Percentiles rank a stretch among this genome's conserved stretches.
These are phyloP conservation scores for Babesia gibsoni DNA, from an alignment of 169 alveolate genomes.

Conservation along the genomic window DNA sequence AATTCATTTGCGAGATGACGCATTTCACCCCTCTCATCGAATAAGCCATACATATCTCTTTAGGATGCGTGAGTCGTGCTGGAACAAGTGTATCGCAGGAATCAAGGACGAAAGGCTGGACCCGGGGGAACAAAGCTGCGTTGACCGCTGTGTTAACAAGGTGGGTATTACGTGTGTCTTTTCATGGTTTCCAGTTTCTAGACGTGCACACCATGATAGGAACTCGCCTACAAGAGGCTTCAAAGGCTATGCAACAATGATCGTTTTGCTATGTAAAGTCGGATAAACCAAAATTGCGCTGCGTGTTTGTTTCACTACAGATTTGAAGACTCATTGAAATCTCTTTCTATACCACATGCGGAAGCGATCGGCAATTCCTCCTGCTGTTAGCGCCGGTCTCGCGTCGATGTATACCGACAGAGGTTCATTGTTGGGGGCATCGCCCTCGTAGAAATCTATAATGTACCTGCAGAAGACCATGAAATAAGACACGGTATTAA, in stretches of 20 bases:
- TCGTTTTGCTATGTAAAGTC: background rate
- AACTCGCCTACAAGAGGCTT: constrained; percentile 34
- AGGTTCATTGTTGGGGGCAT: constrained; percentile 38
- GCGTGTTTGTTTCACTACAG: background rate
- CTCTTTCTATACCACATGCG: constrained; percentile 44
- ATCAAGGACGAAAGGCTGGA: constrained; percentile 65
- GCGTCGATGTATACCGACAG: constrained; percentile 57
- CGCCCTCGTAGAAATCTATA: constrained; percentile 64
- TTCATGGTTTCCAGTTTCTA: constrained; percentile 29
- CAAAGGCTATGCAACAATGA: constrained; percentile 30
- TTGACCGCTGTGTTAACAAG: constrained; percentile 77
- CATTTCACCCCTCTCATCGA: background rate
- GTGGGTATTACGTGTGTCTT: constrained; percentile 7
- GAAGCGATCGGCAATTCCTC: constrained; percentile 46
- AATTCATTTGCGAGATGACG: background rate
- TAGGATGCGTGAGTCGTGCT: constrained; percentile 76
- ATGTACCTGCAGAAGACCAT: constrained; percentile 32
- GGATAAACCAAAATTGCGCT: background rate
- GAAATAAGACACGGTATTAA: background rate
- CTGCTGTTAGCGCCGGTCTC: constrained; percentile 52
- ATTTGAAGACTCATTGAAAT: background rate
- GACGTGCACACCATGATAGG: constrained; percentile 63
- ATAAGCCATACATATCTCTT: background rate
- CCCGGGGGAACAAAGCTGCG: constrained; percentile 78
- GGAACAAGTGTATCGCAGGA: constrained; percentile 76